Evolutionary conservation across 441 rosid species (phyloP), one percentile per base, ranked within the genome.

Genomic region (Sinapis alba): DNA sequence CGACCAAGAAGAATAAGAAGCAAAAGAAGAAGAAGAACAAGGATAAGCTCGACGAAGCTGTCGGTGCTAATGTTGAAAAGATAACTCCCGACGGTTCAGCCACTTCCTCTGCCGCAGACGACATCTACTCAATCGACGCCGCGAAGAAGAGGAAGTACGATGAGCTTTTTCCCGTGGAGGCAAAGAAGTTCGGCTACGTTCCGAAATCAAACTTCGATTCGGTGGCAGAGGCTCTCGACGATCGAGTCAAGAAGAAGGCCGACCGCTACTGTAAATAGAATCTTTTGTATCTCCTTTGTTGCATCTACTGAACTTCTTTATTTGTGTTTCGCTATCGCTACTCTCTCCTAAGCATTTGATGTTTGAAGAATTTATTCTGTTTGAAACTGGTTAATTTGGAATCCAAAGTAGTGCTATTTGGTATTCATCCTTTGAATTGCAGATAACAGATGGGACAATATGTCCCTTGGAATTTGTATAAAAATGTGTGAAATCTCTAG

Each of bases 221-320:
- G 0, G 84, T 87, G 0, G 97, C 85, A 77, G 82, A 91, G 11
- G 97, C 93, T 50, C 93, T 93, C 12, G 96, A 93, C 36, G 98
- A 93, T 73, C 96, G 96, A n/a, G 93, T 90, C 51, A 88, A 90
- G 87, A 93, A 91, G 86, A 93, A 93, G 83, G 98, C 96, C 0
- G 98, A 91, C 71, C 97, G 98, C 23, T 93, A 91, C 78, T 91
- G 97, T 79, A 91, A 91, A 84, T 91, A 83, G 74, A 71, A 9
- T 20, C 4, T 23, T 76, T 23, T 68, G 2, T 68, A 2, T 56
- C 27, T 4, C 15, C 6, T 21, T 75, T 61, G 62, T 38, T 68
- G 54, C 16, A 47, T 68, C 56, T 68, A 68, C 36, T 65, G 4
- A 45, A 36, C 43, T 27, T 15, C n/a, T n/a, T 11, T 4, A 9